Evolutionary conservation across 208 protist genomes (phyloP).

Genomic region (Trichomonas gallinae): DNA sequence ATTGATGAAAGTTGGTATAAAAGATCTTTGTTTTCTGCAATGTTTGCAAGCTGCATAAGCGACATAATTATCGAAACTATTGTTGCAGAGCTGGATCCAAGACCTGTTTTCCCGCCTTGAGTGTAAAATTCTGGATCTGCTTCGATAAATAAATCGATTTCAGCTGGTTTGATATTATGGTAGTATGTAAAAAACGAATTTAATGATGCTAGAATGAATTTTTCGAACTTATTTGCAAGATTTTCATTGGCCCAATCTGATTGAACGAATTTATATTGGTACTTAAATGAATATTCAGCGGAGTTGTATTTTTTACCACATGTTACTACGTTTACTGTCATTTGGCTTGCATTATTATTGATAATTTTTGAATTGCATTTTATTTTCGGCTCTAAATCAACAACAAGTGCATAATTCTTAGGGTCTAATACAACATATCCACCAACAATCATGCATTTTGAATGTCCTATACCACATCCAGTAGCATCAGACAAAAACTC

Average conservation of each 20-base stretch:
- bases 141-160: background rate
- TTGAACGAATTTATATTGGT: background rate
- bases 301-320: background rate
- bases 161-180: background rate
- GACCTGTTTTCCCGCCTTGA: background rate
- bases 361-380: background rate
- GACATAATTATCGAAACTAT: background rate
- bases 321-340: background rate
- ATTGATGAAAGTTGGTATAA: background rate
- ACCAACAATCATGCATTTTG: background rate
- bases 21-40: background rate
- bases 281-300: background rate
- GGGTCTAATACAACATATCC: background rate
- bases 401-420: background rate
- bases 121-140: background rate
- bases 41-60: background rate
- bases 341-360: background rate
- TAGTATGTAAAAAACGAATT: background rate
- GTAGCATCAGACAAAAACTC: too few relatives aligned
- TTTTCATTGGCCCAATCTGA: background rate
- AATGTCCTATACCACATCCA: background rate
- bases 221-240: background rate
- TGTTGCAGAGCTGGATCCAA: background rate
- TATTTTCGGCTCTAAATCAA: background rate
- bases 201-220: background rate